Evolutionary conservation across 345 rosid genomes (phyloP).

Genomic region (Cardamine occulta): DNA sequence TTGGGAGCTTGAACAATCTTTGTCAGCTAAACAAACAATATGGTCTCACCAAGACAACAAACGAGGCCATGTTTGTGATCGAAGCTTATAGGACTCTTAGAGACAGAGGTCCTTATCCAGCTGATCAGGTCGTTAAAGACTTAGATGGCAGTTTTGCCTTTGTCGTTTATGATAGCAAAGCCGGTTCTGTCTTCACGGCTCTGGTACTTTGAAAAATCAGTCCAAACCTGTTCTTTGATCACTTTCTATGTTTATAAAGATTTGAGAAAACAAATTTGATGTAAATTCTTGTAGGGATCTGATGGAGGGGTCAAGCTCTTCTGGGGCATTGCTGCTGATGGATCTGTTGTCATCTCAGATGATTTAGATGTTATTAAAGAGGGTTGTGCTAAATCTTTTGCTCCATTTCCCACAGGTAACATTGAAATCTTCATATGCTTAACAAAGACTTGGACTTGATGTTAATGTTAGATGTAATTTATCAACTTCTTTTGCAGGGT

Average conservation of each 20-base stretch:
- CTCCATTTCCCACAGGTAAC: conserved; percentile 81
- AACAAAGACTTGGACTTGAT: neutral
- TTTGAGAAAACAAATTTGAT: neutral
- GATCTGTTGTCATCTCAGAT: conserved; percentile 87
- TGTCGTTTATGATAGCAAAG: conserved; percentile 80
- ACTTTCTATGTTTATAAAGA: neutral
- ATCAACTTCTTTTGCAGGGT: conserved; percentile 49
- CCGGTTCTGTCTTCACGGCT: conserved; percentile 82
- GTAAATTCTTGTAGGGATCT: conserved; percentile 60
- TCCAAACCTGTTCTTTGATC: neutral
- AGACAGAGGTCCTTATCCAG: conserved; percentile 96
- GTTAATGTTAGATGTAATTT: neutral
- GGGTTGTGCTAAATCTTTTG: conserved; percentile 94
- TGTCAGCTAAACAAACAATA: conserved; percentile 70
- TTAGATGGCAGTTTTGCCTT: conserved; percentile 94
- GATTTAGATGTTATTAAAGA: conserved; percentile 76
- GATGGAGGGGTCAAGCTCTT: conserved; percentile 79
- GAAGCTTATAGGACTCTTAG: conserved; percentile 88
- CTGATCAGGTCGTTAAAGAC: conserved; percentile 90
- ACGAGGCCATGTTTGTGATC: conserved; percentile 84
- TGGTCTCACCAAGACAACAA: conserved; percentile 72
- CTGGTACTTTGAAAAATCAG: conserved; percentile 50
- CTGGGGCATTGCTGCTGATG: conserved; percentile 95
- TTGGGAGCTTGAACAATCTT: conserved; percentile 79
- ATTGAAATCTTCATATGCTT: neutral